Percentiles rank a stretch among this genome's conserved stretches.
Conservation (phyloP, 345 rosid species). For the Brassica nigra region DNA sequence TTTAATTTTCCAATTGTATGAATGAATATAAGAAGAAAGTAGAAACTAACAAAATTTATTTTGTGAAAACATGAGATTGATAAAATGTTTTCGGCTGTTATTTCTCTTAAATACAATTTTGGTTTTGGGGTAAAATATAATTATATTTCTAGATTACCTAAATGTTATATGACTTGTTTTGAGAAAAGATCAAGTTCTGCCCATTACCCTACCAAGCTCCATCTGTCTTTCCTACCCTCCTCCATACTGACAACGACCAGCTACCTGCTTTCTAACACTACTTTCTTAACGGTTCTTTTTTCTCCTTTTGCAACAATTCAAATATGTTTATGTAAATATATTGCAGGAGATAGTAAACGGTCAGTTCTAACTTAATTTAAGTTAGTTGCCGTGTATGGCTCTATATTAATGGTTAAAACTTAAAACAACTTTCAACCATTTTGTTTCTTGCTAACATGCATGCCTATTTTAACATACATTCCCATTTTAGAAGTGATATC, state of each 20-base stretch:
- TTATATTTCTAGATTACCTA: background rate
- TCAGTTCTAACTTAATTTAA: background rate
- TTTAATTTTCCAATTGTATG: background rate
- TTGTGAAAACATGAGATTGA: too few species aligned
- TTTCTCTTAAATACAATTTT: background rate
- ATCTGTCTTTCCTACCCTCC: background rate
- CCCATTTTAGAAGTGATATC: background rate
- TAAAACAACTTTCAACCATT: background rate
- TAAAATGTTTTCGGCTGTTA: background rate
- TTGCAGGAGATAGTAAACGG: background rate
- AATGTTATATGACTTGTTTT: background rate
- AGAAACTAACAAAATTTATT: too few species aligned
- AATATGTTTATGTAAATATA: background rate
- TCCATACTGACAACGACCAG: background rate
- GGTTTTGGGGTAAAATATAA: background rate
- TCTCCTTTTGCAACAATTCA: background rate
- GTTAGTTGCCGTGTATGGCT: background rate
- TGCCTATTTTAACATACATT: too few species aligned
- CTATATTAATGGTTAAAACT: background rate
- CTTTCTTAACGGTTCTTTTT: background rate
- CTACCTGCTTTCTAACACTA: background rate
- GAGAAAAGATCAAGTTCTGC: background rate
- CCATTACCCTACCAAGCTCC: slow-evolving; percentile 1
- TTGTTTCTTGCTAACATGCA: background rate
- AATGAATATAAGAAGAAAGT: too few species aligned